A percentile compares a stretch with the other conserved stretches of the same genome.
Conservation (phyloP, 2,329 filamentous ascomycete species). For the Orbilia brochopaga region DNA sequence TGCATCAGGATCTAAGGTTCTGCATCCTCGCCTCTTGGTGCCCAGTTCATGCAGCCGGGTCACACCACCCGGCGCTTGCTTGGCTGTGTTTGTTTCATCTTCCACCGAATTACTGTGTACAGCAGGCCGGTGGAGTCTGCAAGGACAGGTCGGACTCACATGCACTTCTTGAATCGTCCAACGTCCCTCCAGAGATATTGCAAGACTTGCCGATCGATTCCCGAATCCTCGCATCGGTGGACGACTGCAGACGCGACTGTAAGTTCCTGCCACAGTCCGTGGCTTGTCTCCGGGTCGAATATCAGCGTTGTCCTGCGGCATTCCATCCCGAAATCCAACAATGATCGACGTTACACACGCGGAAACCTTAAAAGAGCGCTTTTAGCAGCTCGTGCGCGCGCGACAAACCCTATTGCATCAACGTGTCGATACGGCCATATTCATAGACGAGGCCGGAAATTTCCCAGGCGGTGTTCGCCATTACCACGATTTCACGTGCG, state of each 20-base stretch:
- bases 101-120: too few species aligned
- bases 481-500: too few species aligned
- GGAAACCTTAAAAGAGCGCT: slow-evolving; percentile 18
- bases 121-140: too few species aligned
- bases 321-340: slow-evolving; percentile 35
- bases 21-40: not conserved
- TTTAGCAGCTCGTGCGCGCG: not conserved
- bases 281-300: not conserved
- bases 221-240: not conserved
- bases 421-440: too few species aligned
- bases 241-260: too few species aligned
- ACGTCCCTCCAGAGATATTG: too few species aligned
- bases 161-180: too few species aligned
- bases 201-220: not conserved
- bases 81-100: not conserved
- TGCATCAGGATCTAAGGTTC: slow-evolving; percentile 8
- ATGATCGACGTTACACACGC: slow-evolving; percentile 47
- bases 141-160: too few species aligned
- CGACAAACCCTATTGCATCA: slow-evolving; percentile 4
- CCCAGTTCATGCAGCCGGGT: not conserved
- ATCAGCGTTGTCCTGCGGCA: slow-evolving; percentile 7
- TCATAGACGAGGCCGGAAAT: too few species aligned
- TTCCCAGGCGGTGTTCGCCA: too few species aligned
- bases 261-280: not conserved
- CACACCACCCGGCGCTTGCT: not conserved